These are phyloP conservation scores for Trypanosoma mega DNA, from an alignment of 208 protist species.

Conservation along the genomic window DNA sequence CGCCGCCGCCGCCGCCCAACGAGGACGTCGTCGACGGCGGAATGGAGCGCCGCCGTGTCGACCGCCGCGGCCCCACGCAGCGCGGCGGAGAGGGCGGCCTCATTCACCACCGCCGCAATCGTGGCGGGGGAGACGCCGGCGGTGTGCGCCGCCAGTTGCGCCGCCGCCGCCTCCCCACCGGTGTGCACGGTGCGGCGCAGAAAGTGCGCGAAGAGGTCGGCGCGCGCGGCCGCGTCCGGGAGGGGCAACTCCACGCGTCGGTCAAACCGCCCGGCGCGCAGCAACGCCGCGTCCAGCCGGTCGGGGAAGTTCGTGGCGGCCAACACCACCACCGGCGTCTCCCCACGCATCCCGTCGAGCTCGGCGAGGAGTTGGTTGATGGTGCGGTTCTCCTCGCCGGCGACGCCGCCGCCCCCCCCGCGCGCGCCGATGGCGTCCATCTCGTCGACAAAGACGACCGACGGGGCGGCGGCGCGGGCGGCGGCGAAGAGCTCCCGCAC, in stretches of 20 bases:
- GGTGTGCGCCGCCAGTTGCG: constrained; percentile 72
- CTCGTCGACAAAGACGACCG: constrained; percentile 99
- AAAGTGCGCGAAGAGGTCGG: constrained; percentile 78
- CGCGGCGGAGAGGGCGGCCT: constrained; percentile 88
- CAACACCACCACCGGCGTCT: constrained; percentile 94
- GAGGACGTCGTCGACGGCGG: constrained; percentile 85
- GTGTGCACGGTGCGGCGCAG: constrained; percentile 48
- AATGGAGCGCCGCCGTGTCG: constrained; percentile 60
- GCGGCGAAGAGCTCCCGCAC: constrained; percentile 94
- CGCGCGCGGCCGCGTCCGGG: constrained; percentile 70
- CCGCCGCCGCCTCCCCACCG: constrained; percentile 31
- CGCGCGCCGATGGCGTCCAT: constrained; percentile 95
- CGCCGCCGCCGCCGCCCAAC: constrained; percentile 56
- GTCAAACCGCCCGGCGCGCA: constrained; percentile 97
- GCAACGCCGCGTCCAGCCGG: constrained; percentile 93
- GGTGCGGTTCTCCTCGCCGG: constrained; percentile 85
- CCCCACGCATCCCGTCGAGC: constrained; percentile 92
- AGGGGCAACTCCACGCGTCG: constrained; percentile 87
- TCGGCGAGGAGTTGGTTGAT: constrained; percentile 97
- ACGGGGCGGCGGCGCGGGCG: constrained; percentile 91
- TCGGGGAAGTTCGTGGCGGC: constrained; percentile 97
- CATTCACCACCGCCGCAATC: constrained; percentile 89
- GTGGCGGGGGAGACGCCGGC: constrained; percentile 92
- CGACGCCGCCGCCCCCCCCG: constrained; percentile 66
- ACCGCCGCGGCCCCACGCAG: constrained; percentile 92